phyloP scores from a whole-genome alignment of 495 filamentous ascomycete species.

The Staphylotrichum tortipilum region DNA sequence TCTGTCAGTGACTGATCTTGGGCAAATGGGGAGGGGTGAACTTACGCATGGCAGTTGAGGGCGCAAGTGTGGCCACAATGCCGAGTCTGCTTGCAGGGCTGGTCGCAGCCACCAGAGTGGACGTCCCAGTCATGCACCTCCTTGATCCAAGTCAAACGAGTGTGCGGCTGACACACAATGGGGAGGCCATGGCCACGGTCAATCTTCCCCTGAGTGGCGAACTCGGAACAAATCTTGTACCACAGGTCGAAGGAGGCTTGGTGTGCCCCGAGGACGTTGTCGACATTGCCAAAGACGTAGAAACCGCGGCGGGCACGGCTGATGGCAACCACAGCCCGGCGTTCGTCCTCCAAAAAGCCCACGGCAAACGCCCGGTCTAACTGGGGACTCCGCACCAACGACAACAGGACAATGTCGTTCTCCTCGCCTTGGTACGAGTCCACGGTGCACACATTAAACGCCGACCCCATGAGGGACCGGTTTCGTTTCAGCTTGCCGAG shows the following conservation, averaged over 20 bases:
- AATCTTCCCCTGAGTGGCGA: slow-evolving; percentile 20
- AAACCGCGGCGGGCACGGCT: slow-evolving; percentile 80
- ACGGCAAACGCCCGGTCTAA: slow-evolving; percentile 30
- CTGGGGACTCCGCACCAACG: slow-evolving; percentile 62
- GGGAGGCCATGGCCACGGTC: slow-evolving; percentile 23
- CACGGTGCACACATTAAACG: slow-evolving; percentile 69
- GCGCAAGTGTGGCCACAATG: slow-evolving; percentile 37
- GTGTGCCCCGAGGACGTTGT: slow-evolving; percentile 36
- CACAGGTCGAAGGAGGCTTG: slow-evolving; percentile 33
- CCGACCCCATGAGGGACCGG: slow-evolving; percentile 36
- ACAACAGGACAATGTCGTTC: slow-evolving; percentile 78
- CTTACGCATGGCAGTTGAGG: slow-evolving; percentile 39
- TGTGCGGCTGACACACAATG: slow-evolving; percentile 34
- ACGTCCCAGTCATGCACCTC: slow-evolving; percentile 46
- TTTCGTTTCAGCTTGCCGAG: slow-evolving; percentile 44
- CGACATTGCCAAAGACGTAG: slow-evolving; percentile 78
- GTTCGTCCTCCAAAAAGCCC: slow-evolving; percentile 66
- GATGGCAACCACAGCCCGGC: slow-evolving; percentile 79
- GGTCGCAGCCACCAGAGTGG: slow-evolving; percentile 52
- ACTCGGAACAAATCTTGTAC: slow-evolving; percentile 27
- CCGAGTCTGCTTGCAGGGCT: slow-evolving; percentile 37
- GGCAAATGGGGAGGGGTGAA: neutral
- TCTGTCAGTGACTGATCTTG: slow-evolving; percentile 4
- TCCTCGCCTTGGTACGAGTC: slow-evolving; percentile 95
- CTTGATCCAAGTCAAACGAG: slow-evolving; percentile 25